Conservation (phyloP, 495 filamentous ascomycete species). For the Jackrogersella multiformis region DNA sequence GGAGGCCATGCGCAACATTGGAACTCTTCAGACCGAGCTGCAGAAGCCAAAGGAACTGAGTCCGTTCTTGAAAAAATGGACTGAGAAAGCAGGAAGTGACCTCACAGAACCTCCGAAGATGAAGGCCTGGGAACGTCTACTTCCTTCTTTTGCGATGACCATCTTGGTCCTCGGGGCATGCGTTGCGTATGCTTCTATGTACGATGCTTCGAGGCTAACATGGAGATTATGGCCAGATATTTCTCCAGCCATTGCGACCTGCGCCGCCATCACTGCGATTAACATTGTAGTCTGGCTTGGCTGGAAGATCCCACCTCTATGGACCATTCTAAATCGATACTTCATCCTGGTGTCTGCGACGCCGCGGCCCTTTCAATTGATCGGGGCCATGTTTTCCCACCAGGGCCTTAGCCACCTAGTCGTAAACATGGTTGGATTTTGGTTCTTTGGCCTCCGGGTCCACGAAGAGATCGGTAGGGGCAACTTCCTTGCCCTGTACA, state of each 20-base stretch:
- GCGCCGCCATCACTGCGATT: constrained; percentile 68
- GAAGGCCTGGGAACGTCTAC: constrained; percentile 65
- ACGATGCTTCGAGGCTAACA: constrained; percentile 66
- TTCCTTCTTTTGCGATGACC: constrained; percentile 69
- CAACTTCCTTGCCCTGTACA: constrained; percentile 81
- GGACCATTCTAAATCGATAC: constrained; percentile 79
- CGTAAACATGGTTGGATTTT: constrained; percentile 72
- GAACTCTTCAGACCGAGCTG: constrained; percentile 57
- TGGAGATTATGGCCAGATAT: constrained; percentile 75
- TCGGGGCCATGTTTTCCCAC: constrained; percentile 84
- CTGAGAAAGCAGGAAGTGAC: constrained; percentile 49
- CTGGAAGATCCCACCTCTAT: constrained; percentile 76
- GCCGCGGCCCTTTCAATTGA: constrained; percentile 68
- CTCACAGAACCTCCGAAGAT: constrained; percentile 60
- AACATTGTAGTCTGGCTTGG: constrained; percentile 69
- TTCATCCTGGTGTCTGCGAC: constrained; percentile 77
- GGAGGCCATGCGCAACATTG: constrained; percentile 62
- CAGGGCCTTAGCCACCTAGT: constrained; percentile 70
- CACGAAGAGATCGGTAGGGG: constrained; percentile 91
- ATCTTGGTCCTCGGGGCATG: constrained; percentile 60
- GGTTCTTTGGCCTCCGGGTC: constrained; percentile 62
- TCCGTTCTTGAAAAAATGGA: constrained; percentile 50
- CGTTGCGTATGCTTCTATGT: constrained; percentile 65
- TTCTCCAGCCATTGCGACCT: constrained; percentile 82
- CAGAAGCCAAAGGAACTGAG: constrained; percentile 44